Evolutionary conservation across 495 filamentous ascomycete genomes (phyloP).

Genomic region (Delitschia confertaspora): DNA sequence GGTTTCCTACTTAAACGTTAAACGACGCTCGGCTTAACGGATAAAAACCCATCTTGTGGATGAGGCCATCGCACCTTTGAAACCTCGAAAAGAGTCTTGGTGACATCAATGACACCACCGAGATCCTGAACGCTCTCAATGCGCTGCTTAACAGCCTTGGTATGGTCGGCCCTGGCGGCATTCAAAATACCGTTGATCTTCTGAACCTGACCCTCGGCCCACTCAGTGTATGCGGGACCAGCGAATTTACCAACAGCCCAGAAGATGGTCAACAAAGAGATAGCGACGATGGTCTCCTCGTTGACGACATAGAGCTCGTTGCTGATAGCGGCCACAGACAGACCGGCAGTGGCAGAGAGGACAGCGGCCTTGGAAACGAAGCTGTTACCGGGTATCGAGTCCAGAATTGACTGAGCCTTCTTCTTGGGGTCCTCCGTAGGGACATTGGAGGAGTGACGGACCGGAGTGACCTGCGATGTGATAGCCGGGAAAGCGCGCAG

Average conservation of each 20-base stretch:
- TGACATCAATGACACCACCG: slow-evolving; percentile 85
- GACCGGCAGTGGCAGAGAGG: slow-evolving; percentile 82
- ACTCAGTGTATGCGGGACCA: slow-evolving; percentile 83
- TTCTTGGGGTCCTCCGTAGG: slow-evolving; percentile 77
- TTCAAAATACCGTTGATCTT: slow-evolving; percentile 93
- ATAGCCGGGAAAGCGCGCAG: slow-evolving; percentile 64
- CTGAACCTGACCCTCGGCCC: slow-evolving; percentile 75
- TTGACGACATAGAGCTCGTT: slow-evolving; percentile 99
- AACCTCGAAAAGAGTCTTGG: slow-evolving; percentile 92
- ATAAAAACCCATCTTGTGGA: not conserved
- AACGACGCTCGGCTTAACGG: slow-evolving; percentile 19
- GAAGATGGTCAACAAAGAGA: slow-evolving; percentile 86
- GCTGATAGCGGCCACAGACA: slow-evolving; percentile 90
- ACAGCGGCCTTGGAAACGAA: slow-evolving; percentile 78
- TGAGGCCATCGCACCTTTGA: slow-evolving; percentile 63
- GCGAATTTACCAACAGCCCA: slow-evolving; percentile 80
- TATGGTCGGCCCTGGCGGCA: slow-evolving; percentile 86
- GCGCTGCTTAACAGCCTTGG: slow-evolving; percentile 81
- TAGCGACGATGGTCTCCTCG: slow-evolving; percentile 87
- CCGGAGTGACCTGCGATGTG: slow-evolving; percentile 52
- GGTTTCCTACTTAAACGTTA: slow-evolving; percentile 64
- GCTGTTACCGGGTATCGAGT: slow-evolving; percentile 53
- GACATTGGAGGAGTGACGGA: slow-evolving; percentile 65
- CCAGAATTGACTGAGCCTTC: slow-evolving; percentile 91
- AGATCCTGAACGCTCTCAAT: slow-evolving; percentile 92